Evolutionary conservation across 441 rosid species (phyloP), one percentile per base, ranked within the genome.

Genomic region (Lepidium campestre): DNA sequence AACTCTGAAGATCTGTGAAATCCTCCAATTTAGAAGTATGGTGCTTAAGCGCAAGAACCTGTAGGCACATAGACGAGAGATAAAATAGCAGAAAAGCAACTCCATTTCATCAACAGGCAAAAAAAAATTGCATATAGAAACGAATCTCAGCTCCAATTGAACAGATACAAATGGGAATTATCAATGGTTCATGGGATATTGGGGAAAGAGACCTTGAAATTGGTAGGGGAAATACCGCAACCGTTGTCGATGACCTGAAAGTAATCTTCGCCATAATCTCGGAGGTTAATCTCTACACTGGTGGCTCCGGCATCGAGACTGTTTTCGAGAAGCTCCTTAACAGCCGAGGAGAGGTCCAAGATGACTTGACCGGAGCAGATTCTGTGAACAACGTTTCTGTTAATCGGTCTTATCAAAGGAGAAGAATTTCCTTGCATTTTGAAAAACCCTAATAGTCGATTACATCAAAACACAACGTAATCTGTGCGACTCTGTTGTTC

Each of bases 261-360:
- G 53, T 79, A 79, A 56, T 94, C 98, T 70, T 75, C 80, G 10
- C 99, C 99, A 53, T 85, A 80, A 29, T 85, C 98, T 57, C 90
- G 88, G 72, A 94, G 84, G 60, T 84, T 76, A 46, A 94, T 79
- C 77, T 93, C 97, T 47, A 90, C 75, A 78, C 79, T 75, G 52
- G 97, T 86, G 62, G 98, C 97, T 12, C 96, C 95, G n/a, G 98
- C 91, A 73, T 93, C 97, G 72, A 93, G 76, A 79, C 98, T 91
- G 81, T 93, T 93, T 78, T 93, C 97, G 12, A 93, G 90, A 12
- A 93, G 84, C 85, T 93, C 99, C 85, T 93, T 93, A 44, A 93
- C 86, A 53, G 99, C 97, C 5, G 96, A 86, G 8, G 93, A 70
- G 57, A 93, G 99, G 83, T 91, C 97, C 52, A 91, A 76, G 70